These are phyloP conservation scores for Pleurotus platypus DNA, from an alignment of 768 basidiomycete genomes.

Conservation along the genomic window DNA sequence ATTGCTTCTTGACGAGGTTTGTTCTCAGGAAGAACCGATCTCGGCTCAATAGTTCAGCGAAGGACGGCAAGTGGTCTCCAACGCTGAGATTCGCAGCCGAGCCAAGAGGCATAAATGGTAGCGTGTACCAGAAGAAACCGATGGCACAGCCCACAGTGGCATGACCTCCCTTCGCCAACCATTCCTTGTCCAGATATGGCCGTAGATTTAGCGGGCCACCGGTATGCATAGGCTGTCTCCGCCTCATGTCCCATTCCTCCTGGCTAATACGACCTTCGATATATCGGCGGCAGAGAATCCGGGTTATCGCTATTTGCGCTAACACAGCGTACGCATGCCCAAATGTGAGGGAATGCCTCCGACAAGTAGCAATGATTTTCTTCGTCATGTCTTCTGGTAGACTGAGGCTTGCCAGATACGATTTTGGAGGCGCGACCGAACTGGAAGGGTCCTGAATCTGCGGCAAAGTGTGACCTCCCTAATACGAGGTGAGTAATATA, in stretches of 20 bases:
- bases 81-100: constrained; percentile 21
- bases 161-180: constrained; percentile 42
- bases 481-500: not conserved
- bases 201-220: constrained; percentile 50
- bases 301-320: constrained; percentile 49
- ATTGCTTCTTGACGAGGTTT: constrained; percentile 31
- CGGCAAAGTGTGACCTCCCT: constrained; percentile 61
- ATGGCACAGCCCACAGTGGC: constrained; percentile 40
- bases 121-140: constrained; percentile 35
- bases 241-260: constrained; percentile 51
- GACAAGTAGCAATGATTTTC: constrained; percentile 27
- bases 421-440: not conserved
- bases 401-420: not conserved
- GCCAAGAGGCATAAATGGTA: constrained; percentile 46
- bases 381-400: not conserved
- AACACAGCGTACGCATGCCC: constrained; percentile 47
- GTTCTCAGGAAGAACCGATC: constrained; percentile 44
- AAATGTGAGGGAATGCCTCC: constrained; percentile 40
- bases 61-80: constrained; percentile 35
- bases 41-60: constrained; percentile 37
- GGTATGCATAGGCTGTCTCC: constrained; percentile 43
- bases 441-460: not conserved
- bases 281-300: constrained; percentile 44
- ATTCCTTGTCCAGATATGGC: constrained; percentile 42
- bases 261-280: constrained; percentile 42